These are phyloP conservation scores for Hyparrhenia diplandra DNA, from an alignment of 176 grass and related monocot genomes.

Conservation along the genomic window DNA sequence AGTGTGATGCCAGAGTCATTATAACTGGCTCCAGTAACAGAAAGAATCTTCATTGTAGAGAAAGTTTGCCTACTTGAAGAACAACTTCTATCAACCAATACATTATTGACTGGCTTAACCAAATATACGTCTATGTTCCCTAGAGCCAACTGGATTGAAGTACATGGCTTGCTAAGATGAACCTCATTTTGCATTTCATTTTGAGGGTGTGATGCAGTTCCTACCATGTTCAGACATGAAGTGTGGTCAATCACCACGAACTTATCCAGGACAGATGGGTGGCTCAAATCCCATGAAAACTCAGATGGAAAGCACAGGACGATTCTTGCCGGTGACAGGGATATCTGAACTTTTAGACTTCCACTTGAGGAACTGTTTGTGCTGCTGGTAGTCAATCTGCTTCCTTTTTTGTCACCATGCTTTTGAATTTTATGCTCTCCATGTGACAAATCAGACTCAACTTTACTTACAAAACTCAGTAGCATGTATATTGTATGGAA, in stretches of 20 bases:
- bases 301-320: slow-evolving; percentile 79
- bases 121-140: slow-evolving; percentile 73
- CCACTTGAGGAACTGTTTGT: slow-evolving; percentile 27
- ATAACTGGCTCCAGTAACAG: slow-evolving; percentile 42
- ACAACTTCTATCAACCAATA: slow-evolving; percentile 25
- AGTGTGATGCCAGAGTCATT: slow-evolving; percentile 53
- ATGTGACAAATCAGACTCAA: slow-evolving; percentile 36
- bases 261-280: slow-evolving; percentile 59
- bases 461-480: slow-evolving; percentile 55
- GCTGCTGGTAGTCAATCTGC: slow-evolving; percentile 21
- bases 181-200: slow-evolving; percentile 34
- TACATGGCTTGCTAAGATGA: slow-evolving; percentile 39
- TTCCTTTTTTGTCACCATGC: slow-evolving; percentile 29
- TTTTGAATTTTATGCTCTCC: slow-evolving; percentile 30
- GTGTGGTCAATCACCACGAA: slow-evolving; percentile 75
- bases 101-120: slow-evolving; percentile 41
- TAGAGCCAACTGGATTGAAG: slow-evolving; percentile 63
- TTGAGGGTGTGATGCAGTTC: slow-evolving; percentile 30
- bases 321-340: slow-evolving; percentile 55
- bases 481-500: slow-evolving; percentile 72
- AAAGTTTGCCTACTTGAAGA: slow-evolving; percentile 49
- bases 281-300: slow-evolving; percentile 44
- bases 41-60: slow-evolving; percentile 69
- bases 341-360: slow-evolving; percentile 58
- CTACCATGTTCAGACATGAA: slow-evolving; percentile 34